A percentile compares a stretch with the other conserved stretches of the same genome.
Evolutionary conservation across 352 stramenopile genomes (phyloP).

Genomic region (Thraustochytrium striatum): DNA sequence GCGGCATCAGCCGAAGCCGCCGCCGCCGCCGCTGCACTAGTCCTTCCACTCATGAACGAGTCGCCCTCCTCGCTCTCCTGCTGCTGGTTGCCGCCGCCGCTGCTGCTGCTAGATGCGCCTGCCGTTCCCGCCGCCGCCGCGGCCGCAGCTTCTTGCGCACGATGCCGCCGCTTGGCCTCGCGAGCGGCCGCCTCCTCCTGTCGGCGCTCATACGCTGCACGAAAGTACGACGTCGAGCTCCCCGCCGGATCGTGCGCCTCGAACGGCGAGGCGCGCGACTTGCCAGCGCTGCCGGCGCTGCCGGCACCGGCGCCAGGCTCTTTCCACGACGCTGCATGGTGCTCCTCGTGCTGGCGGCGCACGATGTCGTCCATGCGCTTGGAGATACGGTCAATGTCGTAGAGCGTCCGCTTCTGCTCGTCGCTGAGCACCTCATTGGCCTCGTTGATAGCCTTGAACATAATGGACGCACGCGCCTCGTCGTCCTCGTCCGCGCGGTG

Average conservation of each 20-base stretch:
- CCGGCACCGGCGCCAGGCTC: neutral
- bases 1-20: neutral
- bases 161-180: too few species aligned
- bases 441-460: conserved; percentile 55
- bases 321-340: conserved; percentile 14
- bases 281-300: neutral
- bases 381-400: conserved; percentile 54
- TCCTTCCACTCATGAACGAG: neutral
- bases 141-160: neutral
- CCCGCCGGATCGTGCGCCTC: conserved; percentile 11
- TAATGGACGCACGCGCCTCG: conserved; percentile 50
- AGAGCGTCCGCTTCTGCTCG: conserved; percentile 55
- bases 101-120: neutral
- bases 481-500: conserved; percentile 49
- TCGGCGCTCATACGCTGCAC: neutral
- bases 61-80: neutral
- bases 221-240: too few species aligned
- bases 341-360: conserved; percentile 37
- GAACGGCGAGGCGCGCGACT: neutral
- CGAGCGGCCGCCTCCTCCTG: neutral
- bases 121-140: neutral
- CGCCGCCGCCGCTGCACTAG: too few species aligned
- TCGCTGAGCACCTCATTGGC: conserved; percentile 53
- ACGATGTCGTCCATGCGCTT: conserved; percentile 47
- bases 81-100: too few species aligned